Base-by-base conservation (phyloP, 306 rosid genomes). In the Lupinus albus region DNA sequence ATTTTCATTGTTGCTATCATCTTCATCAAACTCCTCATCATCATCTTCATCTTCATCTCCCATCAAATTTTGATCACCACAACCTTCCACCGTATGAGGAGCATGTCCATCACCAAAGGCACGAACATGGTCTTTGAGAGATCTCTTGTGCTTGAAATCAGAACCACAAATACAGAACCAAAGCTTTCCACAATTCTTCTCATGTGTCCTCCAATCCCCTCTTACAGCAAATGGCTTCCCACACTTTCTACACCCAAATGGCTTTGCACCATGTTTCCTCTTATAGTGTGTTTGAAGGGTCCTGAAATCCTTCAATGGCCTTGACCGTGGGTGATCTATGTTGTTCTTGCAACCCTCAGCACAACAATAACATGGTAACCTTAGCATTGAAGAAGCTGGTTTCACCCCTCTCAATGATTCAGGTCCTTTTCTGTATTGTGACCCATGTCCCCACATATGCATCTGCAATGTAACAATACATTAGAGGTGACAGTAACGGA, bases 401-500 rank as follows among this genome's bases (percentile, higher is more conserved):
- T 86, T 89, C 54, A 91, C 82, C 13, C 95, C 97, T 74, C 89
- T 81, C 17, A 93, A 30, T 0, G 98, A 93, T 38, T 89, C 98
- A 8, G 98, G 88, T 0, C 98, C 98, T 77, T 92, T 92, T 49
- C 96, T 76, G 49, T 89, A 92, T 35, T 92, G 89, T 38, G 97
- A 89, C 0, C 98, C 98, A 67, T 93, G 98, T 17, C 98, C 98
- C 98, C 98, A 93, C 98, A 93, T 93, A 70, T 93, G 98, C 98
- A 93, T 93, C 97, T 92, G 64, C 25, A 2, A 30, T 60, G 13
- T 15, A 36, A 56, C 60, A 60, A 44, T 15, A 7, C 18, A 53
- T 54, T 35, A 21, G 44, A 47, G 4, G 2, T 16, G 9, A 18
- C 8, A 25, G 6, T 33, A 33, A 33, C 4, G 5, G n/a, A 12